Evolutionary conservation across 305 asterid genomes (phyloP), one percentile per base, ranked within the genome.

Genomic region (Fraxinus floribunda): DNA sequence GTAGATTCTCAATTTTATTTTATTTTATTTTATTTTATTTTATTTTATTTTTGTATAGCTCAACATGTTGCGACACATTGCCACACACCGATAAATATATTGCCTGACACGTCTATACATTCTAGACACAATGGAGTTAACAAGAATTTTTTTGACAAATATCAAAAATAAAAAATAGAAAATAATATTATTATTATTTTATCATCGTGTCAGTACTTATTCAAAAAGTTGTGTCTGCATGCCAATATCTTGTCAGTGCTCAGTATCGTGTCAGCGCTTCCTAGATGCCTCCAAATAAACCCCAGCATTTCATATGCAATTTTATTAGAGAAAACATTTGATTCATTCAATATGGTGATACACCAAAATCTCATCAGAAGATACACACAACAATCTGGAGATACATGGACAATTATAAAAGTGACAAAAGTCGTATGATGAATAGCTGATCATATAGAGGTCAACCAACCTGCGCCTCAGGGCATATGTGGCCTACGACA

Each of bases 401-500:
- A 77, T 77, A 36, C 36, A 84, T 74, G 39, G 52, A 29, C 18
- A 9, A 22, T 30, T 7, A 76, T 78, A 79, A 10, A 24, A 80
- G 79, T 60, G 75, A 66, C 7, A 44, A 0, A 75, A 1, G 16
- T 44, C 9, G 70, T 22, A 39, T 7, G 22, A 15, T 49, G 62
- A 49, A 49, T 49, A 75, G 15, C 64, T 44, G 46, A 78, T 38
- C 36, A 11, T 71, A 60, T 35, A 30, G 68, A 82, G 66, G 41
- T 26, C 16, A 86, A 78, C 29, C 66, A 78, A 94, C 99, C 96
- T 95, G 99, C 57, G 99, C 98, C 87, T 95, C 99, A 1, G 99
- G 99, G 85, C 94, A 95, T 77, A 95, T 91, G 86, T 95, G 99
- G 5, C 99, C 99, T 38, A 95, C 97, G 24, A 95, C 99, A 84